Percentiles rank a stretch among this genome's conserved stretches.
These are phyloP conservation scores for Podochytrium sp. DNA, from an alignment of 192 early-diverging fungal genomes.

Conservation along the genomic window DNA sequence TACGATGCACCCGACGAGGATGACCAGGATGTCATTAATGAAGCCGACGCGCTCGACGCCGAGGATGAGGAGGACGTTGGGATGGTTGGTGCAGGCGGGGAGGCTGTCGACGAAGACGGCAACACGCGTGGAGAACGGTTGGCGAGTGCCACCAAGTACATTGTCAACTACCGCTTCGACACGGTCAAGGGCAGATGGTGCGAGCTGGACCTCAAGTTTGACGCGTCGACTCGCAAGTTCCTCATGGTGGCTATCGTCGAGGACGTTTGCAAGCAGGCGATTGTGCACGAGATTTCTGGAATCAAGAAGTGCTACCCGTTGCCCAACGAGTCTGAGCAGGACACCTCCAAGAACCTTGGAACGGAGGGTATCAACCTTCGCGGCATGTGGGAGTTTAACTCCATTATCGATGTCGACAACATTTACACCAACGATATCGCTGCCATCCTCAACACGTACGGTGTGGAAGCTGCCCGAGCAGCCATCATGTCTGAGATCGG, in stretches of 20 bases:
- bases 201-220: conserved; percentile 85
- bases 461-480: conserved; percentile 94
- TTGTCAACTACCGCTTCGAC: conserved; percentile 76
- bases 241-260: conserved; percentile 91
- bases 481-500: conserved; percentile 93
- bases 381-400: conserved; percentile 82
- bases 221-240: conserved; percentile 88
- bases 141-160: conserved; percentile 58
- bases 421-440: conserved; percentile 97
- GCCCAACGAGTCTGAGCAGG: conserved; percentile 77
- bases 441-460: conserved; percentile 90
- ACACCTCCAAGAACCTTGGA: conserved; percentile 74
- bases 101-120: conserved; percentile 40
- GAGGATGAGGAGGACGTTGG: conserved; percentile 53
- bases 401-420: conserved; percentile 79
- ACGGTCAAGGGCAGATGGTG: conserved; percentile 68
- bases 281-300: conserved; percentile 86
- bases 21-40: conserved; percentile 58
- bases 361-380: conserved; percentile 91
- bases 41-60: conserved; percentile 31
- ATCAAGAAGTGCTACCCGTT: conserved; percentile 82
- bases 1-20: conserved; percentile 91
- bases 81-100: conserved; percentile 43
- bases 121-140: conserved; percentile 61
- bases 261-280: conserved; percentile 67